Base-by-base conservation (phyloP, 2,329 filamentous ascomycete genomes). In the Aspergillus chevalieri region DNA sequence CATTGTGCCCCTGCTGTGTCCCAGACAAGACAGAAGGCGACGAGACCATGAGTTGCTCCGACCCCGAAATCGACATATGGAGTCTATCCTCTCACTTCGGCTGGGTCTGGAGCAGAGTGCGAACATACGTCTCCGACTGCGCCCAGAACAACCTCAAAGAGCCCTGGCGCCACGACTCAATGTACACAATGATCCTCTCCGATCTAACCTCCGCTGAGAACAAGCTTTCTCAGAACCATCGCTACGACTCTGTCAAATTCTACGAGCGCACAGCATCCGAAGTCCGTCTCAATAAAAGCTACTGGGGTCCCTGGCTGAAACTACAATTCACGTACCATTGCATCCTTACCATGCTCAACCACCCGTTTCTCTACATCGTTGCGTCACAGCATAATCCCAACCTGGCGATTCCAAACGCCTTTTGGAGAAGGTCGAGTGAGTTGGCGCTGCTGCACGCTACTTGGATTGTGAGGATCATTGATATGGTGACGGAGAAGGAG, bases 381-480 rank as follows among this genome's bases (percentile, higher is more conserved):
- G 75, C 74, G 2, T 75, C 76, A 1, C 75, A 78, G 52, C 72
- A 77, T 60, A 78, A 78, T 45, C 69, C 72, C 3, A 78, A 78
- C 43, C 58, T 78, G 24, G 73, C 73, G 0, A 78, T 78, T 5
- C 77, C 77, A 0, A 79, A 79, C 48, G 77, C 75, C 0, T 80
- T 80, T 49, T 80, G 77, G 77, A 67, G 74, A 38, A 61, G 75
- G 3, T 78, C 76, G 0, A 78, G 75, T 0, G 77, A 80, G 54
- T 59, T 77, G 10, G 77, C 76, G 0, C 59, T 80, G 1, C 61
- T 79, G 2, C 77, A 80, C 44, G 71, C 74, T 2, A 80, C 77
- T 0, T 80, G 77, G 77, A 73, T 79, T 38, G 75, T 77, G 12
- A 71, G 77, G 3, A 72, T 80, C 60, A 78, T 80, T 34, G 76